phyloP scores from a whole-genome alignment of 2,329 filamentous ascomycete genomes.

The Shiraia bambusicola region DNA sequence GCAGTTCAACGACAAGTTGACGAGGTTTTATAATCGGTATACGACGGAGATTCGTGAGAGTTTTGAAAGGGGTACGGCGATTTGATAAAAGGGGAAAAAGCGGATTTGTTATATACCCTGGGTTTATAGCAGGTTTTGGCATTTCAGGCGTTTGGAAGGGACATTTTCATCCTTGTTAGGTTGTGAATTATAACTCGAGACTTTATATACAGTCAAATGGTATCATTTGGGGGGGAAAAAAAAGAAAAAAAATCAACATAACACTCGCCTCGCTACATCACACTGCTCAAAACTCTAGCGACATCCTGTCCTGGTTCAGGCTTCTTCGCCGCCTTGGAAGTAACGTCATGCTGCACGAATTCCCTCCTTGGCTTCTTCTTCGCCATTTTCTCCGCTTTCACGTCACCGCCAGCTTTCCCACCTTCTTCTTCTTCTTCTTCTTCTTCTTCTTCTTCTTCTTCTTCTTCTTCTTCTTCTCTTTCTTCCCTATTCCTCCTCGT shows the following conservation, averaged over 20 bases:
- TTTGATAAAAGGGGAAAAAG: conserved; percentile 52
- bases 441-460: too few species aligned
- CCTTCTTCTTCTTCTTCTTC: conserved; percentile 40
- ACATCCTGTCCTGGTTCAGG: conserved; percentile 34
- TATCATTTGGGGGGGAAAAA: too few species aligned
- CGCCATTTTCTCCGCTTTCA: conserved; percentile 12
- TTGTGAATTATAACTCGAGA: too few species aligned
- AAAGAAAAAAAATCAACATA: too few species aligned
- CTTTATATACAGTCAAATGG: too few species aligned
- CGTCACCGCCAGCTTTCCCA: conserved; percentile 27
- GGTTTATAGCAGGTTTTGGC: conserved; percentile 5
- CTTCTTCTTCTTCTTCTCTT: conserved; percentile 16
- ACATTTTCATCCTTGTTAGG: too few species aligned
- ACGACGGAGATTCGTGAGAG: conserved; percentile 95
- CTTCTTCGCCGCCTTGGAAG: conserved; percentile 36
- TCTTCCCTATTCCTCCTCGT: conserved; percentile 49
- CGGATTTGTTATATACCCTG: conserved; percentile 32
- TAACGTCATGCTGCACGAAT: conserved; percentile 68
- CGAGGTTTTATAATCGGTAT: conserved; percentile 97
- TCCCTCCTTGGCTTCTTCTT: conserved; percentile 44
- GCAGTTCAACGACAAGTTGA: conserved; percentile 97
- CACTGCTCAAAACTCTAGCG: conserved; percentile 40
- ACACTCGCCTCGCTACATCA: conserved; percentile 28
- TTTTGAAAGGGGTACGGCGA: conserved; percentile 96
- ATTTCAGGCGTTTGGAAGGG: too few species aligned